A percentile compares a stretch with the other conserved stretches of the same genome.
phyloP scores from a whole-genome alignment of 306 rosid species.

The Cucurbita moschata region DNA sequence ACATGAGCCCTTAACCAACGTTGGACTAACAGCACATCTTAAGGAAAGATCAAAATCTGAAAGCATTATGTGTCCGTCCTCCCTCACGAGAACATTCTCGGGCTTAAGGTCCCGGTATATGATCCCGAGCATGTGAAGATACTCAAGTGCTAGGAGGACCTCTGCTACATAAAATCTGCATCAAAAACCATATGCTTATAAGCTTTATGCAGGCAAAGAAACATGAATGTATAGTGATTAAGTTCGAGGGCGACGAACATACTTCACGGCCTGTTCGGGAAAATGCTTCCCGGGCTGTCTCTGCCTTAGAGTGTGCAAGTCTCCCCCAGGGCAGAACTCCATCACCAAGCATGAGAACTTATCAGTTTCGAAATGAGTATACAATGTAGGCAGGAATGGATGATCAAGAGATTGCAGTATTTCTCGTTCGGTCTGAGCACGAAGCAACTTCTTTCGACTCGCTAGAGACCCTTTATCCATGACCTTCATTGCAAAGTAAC shows the following conservation, averaged over 20 bases:
- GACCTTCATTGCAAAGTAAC: slow-evolving; percentile 95
- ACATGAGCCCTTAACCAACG: slow-evolving; percentile 58
- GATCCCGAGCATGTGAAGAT: slow-evolving; percentile 98
- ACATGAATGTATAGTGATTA: background rate
- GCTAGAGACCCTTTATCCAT: slow-evolving; percentile 98
- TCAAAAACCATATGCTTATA: background rate
- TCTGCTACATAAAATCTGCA: slow-evolving; percentile 97
- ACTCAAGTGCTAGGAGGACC: slow-evolving; percentile 73
- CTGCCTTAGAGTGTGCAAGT: slow-evolving; percentile 90
- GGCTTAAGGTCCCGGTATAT: slow-evolving; percentile 99
- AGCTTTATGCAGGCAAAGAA: background rate
- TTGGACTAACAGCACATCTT: slow-evolving; percentile 84
- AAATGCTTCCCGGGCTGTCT: slow-evolving; percentile 96
- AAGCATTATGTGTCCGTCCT: slow-evolving; percentile 96
- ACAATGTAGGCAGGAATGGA: slow-evolving; percentile 91
- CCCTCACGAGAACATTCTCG: slow-evolving; percentile 87
- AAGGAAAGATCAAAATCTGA: slow-evolving; percentile 94
- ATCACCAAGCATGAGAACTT: slow-evolving; percentile 96
- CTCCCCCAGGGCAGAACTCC: slow-evolving; percentile 99
- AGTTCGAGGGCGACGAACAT: slow-evolving; percentile 21
- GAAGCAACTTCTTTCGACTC: slow-evolving; percentile 87
- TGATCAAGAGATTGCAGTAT: slow-evolving; percentile 88
- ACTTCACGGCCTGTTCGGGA: slow-evolving; percentile 98
- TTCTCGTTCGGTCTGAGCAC: slow-evolving; percentile 96
- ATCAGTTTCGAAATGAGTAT: slow-evolving; percentile 91